These are phyloP conservation scores for Sclerotinia sclerotiorum DNA, from an alignment of 2,329 filamentous ascomycete genomes.

Conservation along the genomic window DNA sequence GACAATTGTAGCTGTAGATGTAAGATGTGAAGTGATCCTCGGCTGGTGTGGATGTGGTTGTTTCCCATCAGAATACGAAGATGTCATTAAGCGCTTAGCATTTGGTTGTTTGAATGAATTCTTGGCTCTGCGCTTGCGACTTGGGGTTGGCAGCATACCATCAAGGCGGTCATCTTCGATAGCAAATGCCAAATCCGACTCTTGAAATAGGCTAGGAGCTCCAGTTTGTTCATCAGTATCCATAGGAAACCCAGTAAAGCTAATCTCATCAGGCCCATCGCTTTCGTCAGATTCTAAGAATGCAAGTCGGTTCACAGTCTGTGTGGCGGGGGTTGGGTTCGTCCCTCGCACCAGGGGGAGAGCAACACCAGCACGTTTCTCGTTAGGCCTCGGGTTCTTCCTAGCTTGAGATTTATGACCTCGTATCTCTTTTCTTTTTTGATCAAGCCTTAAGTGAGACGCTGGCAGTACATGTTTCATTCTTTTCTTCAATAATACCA, in stretches of 20 bases:
- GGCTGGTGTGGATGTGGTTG: slow-evolving; percentile 29
- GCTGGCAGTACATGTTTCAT: slow-evolving; percentile 64
- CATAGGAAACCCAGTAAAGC: slow-evolving; percentile 21
- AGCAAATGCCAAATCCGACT: slow-evolving; percentile 32
- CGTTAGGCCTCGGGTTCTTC: slow-evolving; percentile 29
- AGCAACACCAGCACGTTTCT: slow-evolving; percentile 38
- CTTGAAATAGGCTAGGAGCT: slow-evolving; percentile 28
- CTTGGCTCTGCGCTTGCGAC: slow-evolving; percentile 28
- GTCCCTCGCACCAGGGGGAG: slow-evolving; percentile 28
- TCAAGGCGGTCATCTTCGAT: slow-evolving; percentile 40
- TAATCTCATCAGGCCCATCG: slow-evolving; percentile 31
- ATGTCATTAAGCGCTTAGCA: slow-evolving; percentile 27
- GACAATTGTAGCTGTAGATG: not conserved
- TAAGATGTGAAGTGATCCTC: slow-evolving; percentile 37
- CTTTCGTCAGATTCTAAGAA: slow-evolving; percentile 34
- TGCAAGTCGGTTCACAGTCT: not conserved
- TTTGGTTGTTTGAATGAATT: not conserved
- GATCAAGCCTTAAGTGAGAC: slow-evolving; percentile 65
- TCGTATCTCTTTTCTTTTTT: slow-evolving; percentile 44
- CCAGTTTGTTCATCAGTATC: slow-evolving; percentile 25
- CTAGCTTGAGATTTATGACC: slow-evolving; percentile 22
- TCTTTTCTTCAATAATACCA: slow-evolving; percentile 36
- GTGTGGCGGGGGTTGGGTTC: not conserved
- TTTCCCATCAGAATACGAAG: slow-evolving; percentile 19
- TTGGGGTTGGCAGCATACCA: slow-evolving; percentile 39